Evolutionary conservation across 495 filamentous ascomycete species (phyloP).

Genomic region (Neurospora sp.): DNA sequence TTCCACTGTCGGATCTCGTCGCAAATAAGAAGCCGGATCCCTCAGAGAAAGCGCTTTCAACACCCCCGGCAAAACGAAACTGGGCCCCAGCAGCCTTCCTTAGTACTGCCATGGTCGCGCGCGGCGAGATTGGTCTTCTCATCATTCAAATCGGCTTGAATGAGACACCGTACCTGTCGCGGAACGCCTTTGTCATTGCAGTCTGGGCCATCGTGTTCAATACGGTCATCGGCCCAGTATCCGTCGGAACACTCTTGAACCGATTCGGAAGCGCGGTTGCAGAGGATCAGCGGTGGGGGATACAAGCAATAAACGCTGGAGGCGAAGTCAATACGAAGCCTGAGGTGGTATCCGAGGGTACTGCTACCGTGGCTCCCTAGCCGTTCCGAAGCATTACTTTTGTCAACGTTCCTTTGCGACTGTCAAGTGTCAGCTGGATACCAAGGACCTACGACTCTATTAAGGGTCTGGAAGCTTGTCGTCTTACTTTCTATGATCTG

Average conservation of each 20-base stretch:
- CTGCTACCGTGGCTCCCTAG: background rate
- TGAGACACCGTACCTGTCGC: constrained; percentile 15
- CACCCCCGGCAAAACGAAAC: background rate
- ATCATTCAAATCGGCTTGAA: constrained; percentile 55
- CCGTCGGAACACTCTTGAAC: constrained; percentile 51
- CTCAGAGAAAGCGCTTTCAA: background rate
- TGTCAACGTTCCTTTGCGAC: background rate
- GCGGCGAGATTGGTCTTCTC: constrained; percentile 72
- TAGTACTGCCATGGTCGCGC: constrained; percentile 53
- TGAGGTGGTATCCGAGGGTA: background rate
- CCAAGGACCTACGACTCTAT: background rate
- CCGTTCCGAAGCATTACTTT: background rate
- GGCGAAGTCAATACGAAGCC: background rate
- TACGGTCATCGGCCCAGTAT: constrained; percentile 61
- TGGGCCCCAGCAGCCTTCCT: constrained; percentile 18
- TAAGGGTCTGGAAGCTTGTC: background rate
- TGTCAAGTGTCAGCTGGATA: background rate
- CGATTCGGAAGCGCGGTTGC: constrained; percentile 19
- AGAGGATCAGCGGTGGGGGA: constrained; percentile 15
- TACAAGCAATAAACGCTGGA: constrained; percentile 1
- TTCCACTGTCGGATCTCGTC: constrained; percentile 31
- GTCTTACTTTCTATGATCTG: background rate
- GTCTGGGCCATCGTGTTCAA: constrained; percentile 70
- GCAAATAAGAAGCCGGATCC: background rate
- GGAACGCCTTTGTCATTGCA: constrained; percentile 49